Evolutionary conservation across 768 basidiomycete genomes (phyloP).

Genomic region (Leccinum boreale): DNA sequence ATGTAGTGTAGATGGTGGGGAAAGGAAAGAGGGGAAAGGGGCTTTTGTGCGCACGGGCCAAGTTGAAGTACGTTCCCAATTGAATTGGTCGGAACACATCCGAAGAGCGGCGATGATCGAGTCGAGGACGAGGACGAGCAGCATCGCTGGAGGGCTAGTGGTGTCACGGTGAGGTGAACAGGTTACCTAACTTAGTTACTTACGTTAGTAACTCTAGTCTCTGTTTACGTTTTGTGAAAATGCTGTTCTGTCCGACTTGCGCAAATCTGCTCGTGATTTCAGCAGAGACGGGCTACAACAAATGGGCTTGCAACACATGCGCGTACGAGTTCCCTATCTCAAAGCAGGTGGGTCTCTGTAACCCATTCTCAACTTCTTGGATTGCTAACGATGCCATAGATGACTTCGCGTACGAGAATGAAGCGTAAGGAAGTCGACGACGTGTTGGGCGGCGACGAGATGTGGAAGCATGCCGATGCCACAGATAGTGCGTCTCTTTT

Average conservation of each 20-base stretch:
- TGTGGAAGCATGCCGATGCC: constrained; percentile 92
- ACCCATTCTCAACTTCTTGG: neutral
- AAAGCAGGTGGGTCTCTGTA: constrained; percentile 19
- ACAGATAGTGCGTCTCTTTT: constrained; percentile 56
- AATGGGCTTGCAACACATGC: constrained; percentile 92
- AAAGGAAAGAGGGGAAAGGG: no score
- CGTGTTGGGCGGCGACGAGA: constrained; percentile 90
- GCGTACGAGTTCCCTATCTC: constrained; percentile 76
- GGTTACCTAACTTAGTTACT: no score
- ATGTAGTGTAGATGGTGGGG: no score
- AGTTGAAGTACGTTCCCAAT: neutral
- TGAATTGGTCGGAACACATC: neutral
- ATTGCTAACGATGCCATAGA: constrained; percentile 42
- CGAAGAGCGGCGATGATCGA: neutral
- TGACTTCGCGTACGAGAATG: constrained; percentile 85
- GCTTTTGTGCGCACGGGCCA: neutral
- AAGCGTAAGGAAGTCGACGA: constrained; percentile 93
- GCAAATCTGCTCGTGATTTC: constrained; percentile 83
- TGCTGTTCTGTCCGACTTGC: constrained; percentile 96
- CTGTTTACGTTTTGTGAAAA: constrained; percentile 25
- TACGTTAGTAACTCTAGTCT: neutral
- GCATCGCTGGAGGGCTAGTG: no score
- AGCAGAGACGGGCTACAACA: constrained; percentile 76
- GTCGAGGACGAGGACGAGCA: neutral
- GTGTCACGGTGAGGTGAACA: no score